These are phyloP conservation scores for Thelonectria rubi DNA, from an alignment of 2,329 filamentous ascomycete genomes.

Conservation along the genomic window DNA sequence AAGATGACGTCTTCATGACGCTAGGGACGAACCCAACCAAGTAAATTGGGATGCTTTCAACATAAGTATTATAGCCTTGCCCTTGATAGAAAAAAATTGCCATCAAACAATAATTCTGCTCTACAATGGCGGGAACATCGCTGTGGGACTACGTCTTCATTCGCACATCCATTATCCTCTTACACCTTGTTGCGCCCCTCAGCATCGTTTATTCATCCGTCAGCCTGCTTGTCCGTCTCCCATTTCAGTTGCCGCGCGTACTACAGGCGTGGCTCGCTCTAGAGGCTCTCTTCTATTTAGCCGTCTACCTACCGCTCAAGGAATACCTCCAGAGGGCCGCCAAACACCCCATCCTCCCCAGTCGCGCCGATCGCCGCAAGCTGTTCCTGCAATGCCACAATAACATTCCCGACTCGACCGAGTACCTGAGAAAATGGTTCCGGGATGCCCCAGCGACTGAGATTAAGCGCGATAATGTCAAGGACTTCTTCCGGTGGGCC, in stretches of 20 bases:
- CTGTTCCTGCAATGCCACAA: conserved; percentile 59
- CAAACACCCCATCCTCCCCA: conserved; percentile 56
- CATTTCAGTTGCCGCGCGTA: conserved; percentile 42
- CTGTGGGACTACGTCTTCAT: conserved; percentile 49
- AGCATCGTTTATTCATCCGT: conserved; percentile 56
- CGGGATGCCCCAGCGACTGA: conserved; percentile 59
- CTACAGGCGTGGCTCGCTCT: conserved; percentile 56
- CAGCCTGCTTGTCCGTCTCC: conserved; percentile 37
- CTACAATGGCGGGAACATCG: conserved; percentile 9
- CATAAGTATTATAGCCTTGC: too few relatives aligned
- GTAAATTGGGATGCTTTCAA: too few relatives aligned
- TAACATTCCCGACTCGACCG: conserved; percentile 58
- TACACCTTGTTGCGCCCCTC: conserved; percentile 60
- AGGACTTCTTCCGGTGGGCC: conserved; percentile 69
- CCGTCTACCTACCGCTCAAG: conserved; percentile 62
- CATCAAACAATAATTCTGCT: too few relatives aligned
- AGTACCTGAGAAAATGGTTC: conserved; percentile 67
- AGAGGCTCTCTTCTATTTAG: conserved; percentile 64
- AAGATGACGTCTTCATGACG: too few relatives aligned
- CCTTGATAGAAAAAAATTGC: too few relatives aligned
- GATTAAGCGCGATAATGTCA: conserved; percentile 67
- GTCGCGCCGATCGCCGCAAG: conserved; percentile 55
- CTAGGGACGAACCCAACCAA: too few relatives aligned
- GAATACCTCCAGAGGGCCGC: conserved; percentile 61
- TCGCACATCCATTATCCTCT: conserved; percentile 54